Percentiles rank a stretch among this genome's conserved stretches.
Conservation (phyloP, 768 basidiomycete species). For the Agrocybe pediades region DNA sequence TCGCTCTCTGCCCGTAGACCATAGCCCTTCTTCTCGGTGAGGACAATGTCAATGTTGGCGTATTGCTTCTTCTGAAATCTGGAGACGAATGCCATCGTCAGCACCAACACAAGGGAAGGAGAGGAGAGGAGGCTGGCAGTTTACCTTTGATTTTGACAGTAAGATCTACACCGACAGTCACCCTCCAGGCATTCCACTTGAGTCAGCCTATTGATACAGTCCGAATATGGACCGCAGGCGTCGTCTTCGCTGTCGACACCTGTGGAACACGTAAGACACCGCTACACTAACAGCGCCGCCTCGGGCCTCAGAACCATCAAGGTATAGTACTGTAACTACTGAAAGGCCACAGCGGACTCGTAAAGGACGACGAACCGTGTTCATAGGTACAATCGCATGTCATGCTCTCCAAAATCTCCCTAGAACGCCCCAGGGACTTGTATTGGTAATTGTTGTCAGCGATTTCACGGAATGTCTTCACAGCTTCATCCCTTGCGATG, state of each 20-base stretch:
- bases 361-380: conserved; percentile 62
- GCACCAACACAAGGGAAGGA: conserved; percentile 6
- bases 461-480: conserved; percentile 74
- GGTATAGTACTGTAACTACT: conserved; percentile 15
- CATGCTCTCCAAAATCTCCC: conserved; percentile 91
- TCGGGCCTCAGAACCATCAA: neutral
- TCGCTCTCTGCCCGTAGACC: conserved; percentile 80
- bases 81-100: conserved; percentile 12
- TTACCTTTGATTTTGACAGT: conserved; percentile 95
- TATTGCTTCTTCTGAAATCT: conserved; percentile 91
- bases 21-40: conserved; percentile 95
- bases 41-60: conserved; percentile 84
- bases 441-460: conserved; percentile 84
- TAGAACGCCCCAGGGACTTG: conserved; percentile 81
- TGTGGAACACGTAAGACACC: conserved; percentile 38
- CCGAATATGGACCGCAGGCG: conserved; percentile 86
- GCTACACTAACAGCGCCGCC: conserved; percentile 7
- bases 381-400: conserved; percentile 91
- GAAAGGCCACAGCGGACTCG: conserved; percentile 9
- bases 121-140: conserved; percentile 21
- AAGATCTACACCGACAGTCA: conserved; percentile 80
- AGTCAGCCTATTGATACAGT: conserved; percentile 97
- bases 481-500: conserved; percentile 70
- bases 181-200: conserved; percentile 94
- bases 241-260: conserved; percentile 58